Conservation (phyloP, 108 stramenopile genomes). For the Nitzschia inconspicua region DNA sequence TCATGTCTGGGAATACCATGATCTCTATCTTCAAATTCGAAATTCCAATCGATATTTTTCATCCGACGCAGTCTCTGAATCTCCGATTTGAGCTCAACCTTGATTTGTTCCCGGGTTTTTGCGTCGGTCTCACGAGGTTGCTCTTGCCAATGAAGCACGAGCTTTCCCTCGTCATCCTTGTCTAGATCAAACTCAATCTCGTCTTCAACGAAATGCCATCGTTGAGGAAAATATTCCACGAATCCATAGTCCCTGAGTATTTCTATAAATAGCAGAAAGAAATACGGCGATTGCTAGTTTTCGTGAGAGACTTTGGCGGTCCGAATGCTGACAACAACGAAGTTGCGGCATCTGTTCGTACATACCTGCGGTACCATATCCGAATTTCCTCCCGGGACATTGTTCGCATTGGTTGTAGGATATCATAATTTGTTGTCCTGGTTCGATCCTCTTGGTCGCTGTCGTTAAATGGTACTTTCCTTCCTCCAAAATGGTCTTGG, state of each 20-base stretch:
- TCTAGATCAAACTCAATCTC: constrained; percentile 33
- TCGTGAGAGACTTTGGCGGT: no score
- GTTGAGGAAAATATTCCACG: constrained; percentile 63
- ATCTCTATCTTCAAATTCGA: constrained; percentile 1
- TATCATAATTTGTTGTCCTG: constrained; percentile 60
- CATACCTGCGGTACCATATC: constrained; percentile 29
- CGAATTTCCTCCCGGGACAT: constrained; percentile 17
- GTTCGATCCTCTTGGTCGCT: constrained; percentile 36
- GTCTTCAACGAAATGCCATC: constrained; percentile 49
- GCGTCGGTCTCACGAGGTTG: constrained; percentile 8
- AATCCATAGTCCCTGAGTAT: constrained; percentile 64
- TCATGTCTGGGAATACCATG: constrained; percentile 28
- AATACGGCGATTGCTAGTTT: no score
- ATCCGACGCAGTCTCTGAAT: constrained; percentile 19
- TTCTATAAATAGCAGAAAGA: constrained; percentile 35
- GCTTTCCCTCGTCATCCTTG: constrained; percentile 20
- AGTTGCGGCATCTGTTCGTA: neutral
- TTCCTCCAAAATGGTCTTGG: constrained; percentile 8
- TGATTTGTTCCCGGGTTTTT: constrained; percentile 4
- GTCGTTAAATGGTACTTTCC: constrained; percentile 18
- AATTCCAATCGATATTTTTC: constrained; percentile 1
- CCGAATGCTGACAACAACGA: neutral
- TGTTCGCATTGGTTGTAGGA: constrained; percentile 47
- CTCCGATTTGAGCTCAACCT: constrained; percentile 17
- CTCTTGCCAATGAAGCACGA: constrained; percentile 12